Evolutionary conservation across 2,329 filamentous ascomycete species (phyloP).

Genomic region (Talaromyces sp.): DNA sequence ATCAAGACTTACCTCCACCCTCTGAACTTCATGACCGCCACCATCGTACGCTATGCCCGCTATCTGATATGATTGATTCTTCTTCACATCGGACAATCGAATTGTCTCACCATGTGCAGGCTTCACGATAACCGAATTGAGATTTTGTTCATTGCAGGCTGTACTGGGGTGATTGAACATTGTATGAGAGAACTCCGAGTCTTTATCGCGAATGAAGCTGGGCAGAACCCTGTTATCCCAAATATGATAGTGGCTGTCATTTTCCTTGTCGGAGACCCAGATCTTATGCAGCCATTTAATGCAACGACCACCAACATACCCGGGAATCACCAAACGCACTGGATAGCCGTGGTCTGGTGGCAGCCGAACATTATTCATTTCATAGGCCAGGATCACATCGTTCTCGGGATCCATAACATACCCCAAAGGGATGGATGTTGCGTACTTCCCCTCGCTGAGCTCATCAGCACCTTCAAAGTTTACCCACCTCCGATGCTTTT

Average conservation of each 20-base stretch:
- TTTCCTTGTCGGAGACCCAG: slow-evolving; percentile 44
- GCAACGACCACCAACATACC: slow-evolving; percentile 43
- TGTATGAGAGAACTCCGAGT: slow-evolving; percentile 48
- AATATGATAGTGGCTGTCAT: slow-evolving; percentile 48
- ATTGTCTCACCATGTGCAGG: slow-evolving; percentile 50
- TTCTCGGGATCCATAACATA: slow-evolving; percentile 50
- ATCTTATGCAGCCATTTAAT: slow-evolving; percentile 46
- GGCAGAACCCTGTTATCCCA: slow-evolving; percentile 53
- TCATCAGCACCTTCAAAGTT: slow-evolving; percentile 54
- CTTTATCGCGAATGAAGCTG: slow-evolving; percentile 50
- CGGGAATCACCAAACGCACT: slow-evolving; percentile 44
- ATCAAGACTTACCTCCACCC: slow-evolving; percentile 52
- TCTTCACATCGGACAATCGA: slow-evolving; percentile 37
- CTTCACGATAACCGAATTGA: slow-evolving; percentile 50
- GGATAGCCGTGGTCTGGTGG: slow-evolving; percentile 48
- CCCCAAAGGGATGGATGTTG: slow-evolving; percentile 50
- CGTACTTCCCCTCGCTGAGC: slow-evolving; percentile 49
- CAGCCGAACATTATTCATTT: slow-evolving; percentile 44
- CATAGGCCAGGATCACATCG: slow-evolving; percentile 49
- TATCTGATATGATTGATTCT: slow-evolving; percentile 46
- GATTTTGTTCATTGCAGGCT: slow-evolving; percentile 50
- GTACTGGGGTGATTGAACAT: slow-evolving; percentile 53
- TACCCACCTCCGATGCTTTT: slow-evolving; percentile 40
- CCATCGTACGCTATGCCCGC: slow-evolving; percentile 53
- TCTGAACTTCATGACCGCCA: slow-evolving; percentile 51